Evolutionary conservation across 805 yeast genomes (phyloP).

Genomic region (Kluyveromyces aestuarii): DNA sequence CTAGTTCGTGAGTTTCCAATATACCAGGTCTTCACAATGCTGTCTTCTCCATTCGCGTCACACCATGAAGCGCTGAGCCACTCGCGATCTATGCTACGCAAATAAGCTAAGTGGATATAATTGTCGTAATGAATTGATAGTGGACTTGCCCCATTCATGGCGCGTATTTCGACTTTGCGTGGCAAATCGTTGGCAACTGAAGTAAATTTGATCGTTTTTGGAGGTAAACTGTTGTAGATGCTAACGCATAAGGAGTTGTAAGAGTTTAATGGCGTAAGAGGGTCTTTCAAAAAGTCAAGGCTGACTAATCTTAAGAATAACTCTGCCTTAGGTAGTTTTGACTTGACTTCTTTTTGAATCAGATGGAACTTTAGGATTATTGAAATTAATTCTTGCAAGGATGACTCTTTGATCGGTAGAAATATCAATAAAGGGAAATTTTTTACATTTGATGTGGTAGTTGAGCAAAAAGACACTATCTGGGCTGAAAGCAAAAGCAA

Average conservation of each 20-base stretch:
- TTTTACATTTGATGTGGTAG: constrained; percentile 19
- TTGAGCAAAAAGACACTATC: constrained; percentile 28
- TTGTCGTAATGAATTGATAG: constrained; percentile 41
- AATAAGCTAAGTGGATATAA: constrained; percentile 78
- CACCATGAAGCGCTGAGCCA: constrained; percentile 90
- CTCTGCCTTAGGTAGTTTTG: constrained; percentile 23
- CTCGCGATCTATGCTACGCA: constrained; percentile 65
- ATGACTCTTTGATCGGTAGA: constrained; percentile 17
- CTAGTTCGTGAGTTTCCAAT: constrained; percentile 28
- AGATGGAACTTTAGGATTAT: constrained; percentile 39
- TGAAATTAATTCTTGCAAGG: constrained; percentile 36
- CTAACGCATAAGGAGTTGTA: constrained; percentile 39
- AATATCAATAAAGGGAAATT: constrained; percentile 23
- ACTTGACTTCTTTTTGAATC: constrained; percentile 32
- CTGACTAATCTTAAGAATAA: constrained; percentile 34
- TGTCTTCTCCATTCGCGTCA: constrained; percentile 66
- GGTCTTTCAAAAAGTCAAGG: constrained; percentile 31
- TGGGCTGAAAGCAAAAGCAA: constrained; percentile 42
- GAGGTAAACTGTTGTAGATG: constrained; percentile 46
- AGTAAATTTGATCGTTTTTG: constrained; percentile 26
- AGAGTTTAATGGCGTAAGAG: constrained; percentile 22
- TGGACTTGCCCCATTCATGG: constrained; percentile 31
- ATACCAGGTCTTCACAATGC: constrained; percentile 59
- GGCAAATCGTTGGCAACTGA: constrained; percentile 36
- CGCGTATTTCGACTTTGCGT: constrained; percentile 34